Evolutionary conservation across 2,329 filamentous ascomycete species (phyloP), one percentile per base, ranked within the genome.

Genomic region (Sclerotiophoma versabilis): DNA sequence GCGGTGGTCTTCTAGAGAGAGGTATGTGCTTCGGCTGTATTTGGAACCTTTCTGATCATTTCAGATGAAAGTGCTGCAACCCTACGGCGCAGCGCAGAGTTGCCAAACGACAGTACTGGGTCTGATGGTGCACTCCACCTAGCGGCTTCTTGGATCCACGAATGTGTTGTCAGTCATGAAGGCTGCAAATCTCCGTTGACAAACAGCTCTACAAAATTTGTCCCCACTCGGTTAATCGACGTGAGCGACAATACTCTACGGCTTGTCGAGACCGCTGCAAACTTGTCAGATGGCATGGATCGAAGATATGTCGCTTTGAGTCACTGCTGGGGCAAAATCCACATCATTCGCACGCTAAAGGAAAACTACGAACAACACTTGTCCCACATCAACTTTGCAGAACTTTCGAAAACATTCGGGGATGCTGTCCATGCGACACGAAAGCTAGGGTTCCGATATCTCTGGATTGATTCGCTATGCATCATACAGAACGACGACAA

Each of bases 281-380:
- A 33, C 10, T 10, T 32, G 5, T 14, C 17, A n/a, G n/a, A 49
- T 6, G 11, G 12, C 15, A 11, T 36, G 4, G 57, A 60, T 14
- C 54, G 57, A 20, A 42, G 25, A 29, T 66, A 62, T 29, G 23
- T 66, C 8, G 55, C 61, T 5, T 56, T 70, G 9, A 66, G 62
- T 22, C 63, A 70, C 43, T 67, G 66, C 33, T 70, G 65, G 66
- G 66, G 66, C 0, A 8, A 65, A 3, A 27, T 20, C 4, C 30
- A 34, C 8, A 46, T 68, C 23, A 64, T 68, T 17, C 51, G 51
- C 15, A 70, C 65, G 0, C 37, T 62, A 11, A 55, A 52, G n/a
- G 33, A 27, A 0, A 68, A 63, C 23, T 57, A 54, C 34, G 27
- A 57, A 56, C 60, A 22, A 10, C 27, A 44, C 3, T 12, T 15